phyloP scores from a whole-genome alignment of 2,329 filamentous ascomycete species.

The Aspergillus pseudotamarii region DNA sequence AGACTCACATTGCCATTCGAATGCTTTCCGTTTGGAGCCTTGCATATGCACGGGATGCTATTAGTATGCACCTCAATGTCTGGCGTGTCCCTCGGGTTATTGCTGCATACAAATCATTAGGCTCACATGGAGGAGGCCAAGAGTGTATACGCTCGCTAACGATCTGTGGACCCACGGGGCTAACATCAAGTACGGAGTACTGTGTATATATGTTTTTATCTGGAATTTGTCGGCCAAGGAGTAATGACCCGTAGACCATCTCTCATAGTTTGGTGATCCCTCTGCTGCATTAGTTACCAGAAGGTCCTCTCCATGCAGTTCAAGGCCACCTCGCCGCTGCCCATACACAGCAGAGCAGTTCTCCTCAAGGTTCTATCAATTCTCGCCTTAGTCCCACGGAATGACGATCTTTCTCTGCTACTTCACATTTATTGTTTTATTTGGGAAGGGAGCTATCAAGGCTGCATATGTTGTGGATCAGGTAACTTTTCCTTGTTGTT shows the following conservation, averaged over 20 bases:
- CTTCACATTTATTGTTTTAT: conserved; percentile 3
- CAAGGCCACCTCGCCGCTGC: neutral
- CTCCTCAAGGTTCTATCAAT: neutral
- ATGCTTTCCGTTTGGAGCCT: neutral
- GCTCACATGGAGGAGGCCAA: neutral
- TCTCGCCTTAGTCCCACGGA: neutral
- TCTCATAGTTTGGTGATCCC: neutral
- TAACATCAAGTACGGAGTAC: neutral
- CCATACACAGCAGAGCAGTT: neutral
- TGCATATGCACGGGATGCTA: neutral
- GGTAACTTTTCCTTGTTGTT: neutral
- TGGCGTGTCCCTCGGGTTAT: neutral
- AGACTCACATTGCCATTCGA: neutral
- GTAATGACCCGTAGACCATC: neutral
- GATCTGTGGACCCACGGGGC: neutral
- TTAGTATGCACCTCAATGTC: neutral
- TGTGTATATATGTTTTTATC: neutral
- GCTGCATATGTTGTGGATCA: conserved; percentile 2
- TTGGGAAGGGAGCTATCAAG: conserved; percentile 3
- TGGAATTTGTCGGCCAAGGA: neutral
- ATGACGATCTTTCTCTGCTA: conserved; percentile 4
- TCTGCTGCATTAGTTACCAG: neutral
- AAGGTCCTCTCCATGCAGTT: neutral
- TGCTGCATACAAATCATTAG: neutral
- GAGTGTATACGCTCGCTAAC: neutral